Conservation (phyloP, 208 protist species). For the Trypanosoma platydactyli region DNA sequence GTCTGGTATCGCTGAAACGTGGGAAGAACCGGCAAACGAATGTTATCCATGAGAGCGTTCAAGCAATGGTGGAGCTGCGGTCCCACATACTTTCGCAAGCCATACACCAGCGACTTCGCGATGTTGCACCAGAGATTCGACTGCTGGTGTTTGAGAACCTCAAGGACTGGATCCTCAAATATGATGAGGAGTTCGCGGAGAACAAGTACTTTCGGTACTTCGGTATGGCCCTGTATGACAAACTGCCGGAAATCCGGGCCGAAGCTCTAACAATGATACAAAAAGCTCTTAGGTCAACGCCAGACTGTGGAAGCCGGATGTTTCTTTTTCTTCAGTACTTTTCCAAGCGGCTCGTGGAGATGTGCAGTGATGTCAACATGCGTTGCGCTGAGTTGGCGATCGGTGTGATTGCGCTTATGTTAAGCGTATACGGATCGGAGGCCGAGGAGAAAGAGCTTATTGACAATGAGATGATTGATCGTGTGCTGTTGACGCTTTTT, state of each 20-base stretch:
- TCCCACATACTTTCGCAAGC: slow-evolving; percentile 82
- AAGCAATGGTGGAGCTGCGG: slow-evolving; percentile 53
- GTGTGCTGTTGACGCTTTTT: slow-evolving; percentile 76
- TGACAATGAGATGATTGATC: slow-evolving; percentile 80
- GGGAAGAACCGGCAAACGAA: slow-evolving; percentile 56
- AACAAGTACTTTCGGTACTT: slow-evolving; percentile 92
- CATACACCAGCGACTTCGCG: slow-evolving; percentile 81
- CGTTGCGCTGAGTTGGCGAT: slow-evolving; percentile 86
- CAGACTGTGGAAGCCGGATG: slow-evolving; percentile 68
- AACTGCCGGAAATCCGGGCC: slow-evolving; percentile 70
- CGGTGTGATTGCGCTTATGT: slow-evolving; percentile 72
- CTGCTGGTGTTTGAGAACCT: slow-evolving; percentile 69
- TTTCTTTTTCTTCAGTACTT: slow-evolving; percentile 89
- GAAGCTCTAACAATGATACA: slow-evolving; percentile 80
- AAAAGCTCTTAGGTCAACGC: slow-evolving; percentile 50
- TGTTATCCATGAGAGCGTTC: slow-evolving; percentile 44
- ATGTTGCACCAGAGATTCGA: slow-evolving; percentile 85
- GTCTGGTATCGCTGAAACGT: slow-evolving; percentile 34
- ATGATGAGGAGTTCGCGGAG: slow-evolving; percentile 75
- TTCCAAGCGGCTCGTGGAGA: slow-evolving; percentile 75
- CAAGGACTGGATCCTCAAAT: slow-evolving; percentile 73
- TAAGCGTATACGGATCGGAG: slow-evolving; percentile 58
- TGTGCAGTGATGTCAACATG: slow-evolving; percentile 80
- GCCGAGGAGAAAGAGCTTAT: slow-evolving; percentile 65
- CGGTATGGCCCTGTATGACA: slow-evolving; percentile 89